Percentiles rank a stretch among this genome's conserved stretches.
These are phyloP conservation scores for Colletotrichum tropicicola DNA, from an alignment of 2,329 filamentous ascomycete species.

Conservation along the genomic window DNA sequence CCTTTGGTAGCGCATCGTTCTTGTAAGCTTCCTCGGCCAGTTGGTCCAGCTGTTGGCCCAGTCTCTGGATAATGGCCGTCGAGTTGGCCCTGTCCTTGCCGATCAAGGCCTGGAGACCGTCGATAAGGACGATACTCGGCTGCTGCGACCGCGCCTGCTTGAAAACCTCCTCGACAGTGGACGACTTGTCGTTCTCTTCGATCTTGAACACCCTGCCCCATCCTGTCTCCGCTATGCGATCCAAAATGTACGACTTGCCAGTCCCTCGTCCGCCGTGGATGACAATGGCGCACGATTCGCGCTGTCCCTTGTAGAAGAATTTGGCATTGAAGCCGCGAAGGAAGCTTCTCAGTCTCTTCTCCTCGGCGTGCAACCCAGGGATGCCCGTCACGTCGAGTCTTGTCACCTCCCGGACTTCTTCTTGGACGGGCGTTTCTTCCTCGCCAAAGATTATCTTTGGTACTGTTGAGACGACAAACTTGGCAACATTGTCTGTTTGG, in stretches of 20 bases:
- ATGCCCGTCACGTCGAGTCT: conserved; percentile 63
- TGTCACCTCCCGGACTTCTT: conserved; percentile 27
- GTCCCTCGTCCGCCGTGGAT: conserved; percentile 86
- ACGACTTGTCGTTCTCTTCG: conserved; percentile 62
- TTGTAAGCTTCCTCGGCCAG: conserved; percentile 52
- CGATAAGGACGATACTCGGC: conserved; percentile 82
- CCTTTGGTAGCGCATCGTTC: conserved; percentile 55
- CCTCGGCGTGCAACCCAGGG: conserved; percentile 73
- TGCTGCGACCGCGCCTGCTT: conserved; percentile 72
- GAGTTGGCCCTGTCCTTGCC: conserved; percentile 65
- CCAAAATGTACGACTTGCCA: conserved; percentile 81
- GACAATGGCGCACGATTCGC: conserved; percentile 67
- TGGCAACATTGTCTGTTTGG: conserved; percentile 52
- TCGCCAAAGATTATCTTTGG: conserved; percentile 1
- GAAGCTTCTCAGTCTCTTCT: conserved; percentile 72
- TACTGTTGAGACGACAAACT: conserved; percentile 49
- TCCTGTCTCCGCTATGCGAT: conserved; percentile 70
- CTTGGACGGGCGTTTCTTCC: conserved; percentile 1
- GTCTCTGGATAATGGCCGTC: conserved; percentile 56
- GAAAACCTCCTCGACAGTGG: conserved; percentile 73
- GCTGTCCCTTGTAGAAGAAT: conserved; percentile 40
- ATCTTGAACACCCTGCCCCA: conserved; percentile 78
- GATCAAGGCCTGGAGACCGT: conserved; percentile 77
- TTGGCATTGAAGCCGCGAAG: conserved; percentile 63
- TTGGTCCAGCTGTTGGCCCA: conserved; percentile 65